Evolutionary conservation across 2,329 filamentous ascomycete genomes (phyloP), one percentile per base, ranked within the genome.

Genomic region (Alternaria sp.): DNA sequence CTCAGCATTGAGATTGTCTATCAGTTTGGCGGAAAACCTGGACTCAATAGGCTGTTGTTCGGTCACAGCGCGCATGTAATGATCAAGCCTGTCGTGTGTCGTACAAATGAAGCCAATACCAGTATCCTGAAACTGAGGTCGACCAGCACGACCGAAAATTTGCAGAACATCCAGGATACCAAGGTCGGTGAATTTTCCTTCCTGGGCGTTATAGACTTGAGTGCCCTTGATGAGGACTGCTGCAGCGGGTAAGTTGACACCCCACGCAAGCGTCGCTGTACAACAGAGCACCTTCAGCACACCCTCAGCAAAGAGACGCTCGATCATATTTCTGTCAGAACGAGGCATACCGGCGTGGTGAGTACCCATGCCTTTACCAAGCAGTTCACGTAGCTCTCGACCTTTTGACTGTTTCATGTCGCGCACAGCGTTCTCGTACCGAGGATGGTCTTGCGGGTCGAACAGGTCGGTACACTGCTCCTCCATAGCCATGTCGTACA

Each of bases 61-160:
- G 9, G 95, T 99, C 3, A 99, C 92, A 2, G 95, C 94, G 41
- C 90, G 90, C 46, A 98, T 83, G 75, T 99, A 99, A 76, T 99
- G 94, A 30, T 90, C 82, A 8, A 99, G 83, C 75, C 94, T 97
- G 78, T 97, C 94, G n/a, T 94, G 91, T 0, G 93, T 96, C 0
- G 96, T 99, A 72, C 93, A 96, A 66, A 99, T 99, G 84, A 97
- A 97, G 65, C 96, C 96, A 68, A 98, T 97, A 83, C 95, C 95
- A 36, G 91, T 95, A 73, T 98, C 95, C 75, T 98, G 94, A 69
- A 97, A 99, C 75, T 99, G 95, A 41, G 96, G 95, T 77, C 95
- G 91, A 83, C 95, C 95, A 61, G 95, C 96, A 85, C 95, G 94
- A 83, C 95, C 95, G 74, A 99, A 99, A 61, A 99, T 99, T 76